Base-by-base conservation (phyloP, 2,329 filamentous ascomycete species). In the Juglanconis oblonga region DNA sequence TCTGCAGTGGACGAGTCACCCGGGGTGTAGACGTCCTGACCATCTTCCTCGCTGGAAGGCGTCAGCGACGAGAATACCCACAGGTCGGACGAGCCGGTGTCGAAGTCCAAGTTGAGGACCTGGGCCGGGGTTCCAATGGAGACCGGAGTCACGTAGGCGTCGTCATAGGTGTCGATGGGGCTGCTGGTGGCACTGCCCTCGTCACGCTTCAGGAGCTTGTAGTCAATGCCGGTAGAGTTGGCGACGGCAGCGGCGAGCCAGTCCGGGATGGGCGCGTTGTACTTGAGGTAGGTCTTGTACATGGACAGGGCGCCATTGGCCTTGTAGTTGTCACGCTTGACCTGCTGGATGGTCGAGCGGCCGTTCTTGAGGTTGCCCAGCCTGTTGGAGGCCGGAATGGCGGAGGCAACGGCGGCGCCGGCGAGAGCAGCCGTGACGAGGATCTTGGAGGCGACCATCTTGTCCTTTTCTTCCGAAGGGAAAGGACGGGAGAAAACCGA, bases 71-170 rank as follows among this genome's bases (percentile, higher is more conserved):
- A 87, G 74, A 86, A 89, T 36, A 87, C 85, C 87, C 87, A 90
- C 79, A 90, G 77, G 74, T 89, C 87, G 49, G 86, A 79, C 55
- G 84, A 87, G 33, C 87, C 87, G 42, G 87, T 90, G 67, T 90
- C 87, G 65, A 89, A 85, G 70, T 89, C 83, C 65, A 90, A 75
- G 65, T 83, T 81, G 67, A 90, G 67, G 7, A 77, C 84, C 64
- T 83, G 81, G 7, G 72, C 68, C 33, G 73, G 73, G 3, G 65
- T 78, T 58, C 87, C 87, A 67, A 89, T 77, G 24, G 77, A 81
- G 58, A 90, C 86, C 1, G 86, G 84, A 40, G 78, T 79, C 51
- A 85, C 72, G 63, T 84, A 85, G 42, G 59, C 59, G 33, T 61
- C 59, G 35, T 61, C 59, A 8, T 32, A 44, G 50, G 54, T 57